Conservation (phyloP, 345 rosid species). For the Lumnitzera littorea region DNA sequence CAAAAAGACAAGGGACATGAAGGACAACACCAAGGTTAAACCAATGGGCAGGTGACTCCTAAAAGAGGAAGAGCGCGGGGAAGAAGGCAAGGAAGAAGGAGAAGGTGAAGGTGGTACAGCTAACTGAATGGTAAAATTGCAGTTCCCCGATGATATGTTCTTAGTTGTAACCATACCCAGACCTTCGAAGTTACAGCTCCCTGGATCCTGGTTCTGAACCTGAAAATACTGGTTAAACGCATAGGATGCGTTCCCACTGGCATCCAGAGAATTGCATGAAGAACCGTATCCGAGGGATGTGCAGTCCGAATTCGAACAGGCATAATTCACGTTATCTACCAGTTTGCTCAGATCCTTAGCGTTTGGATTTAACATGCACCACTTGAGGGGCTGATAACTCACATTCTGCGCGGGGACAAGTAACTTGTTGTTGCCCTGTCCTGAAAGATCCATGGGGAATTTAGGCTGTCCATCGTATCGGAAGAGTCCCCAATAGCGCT, state of each 20-base stretch:
- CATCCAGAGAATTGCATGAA: conserved; percentile 32
- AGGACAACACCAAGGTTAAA: neutral
- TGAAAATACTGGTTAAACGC: conserved; percentile 52
- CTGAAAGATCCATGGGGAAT: conserved; percentile 11
- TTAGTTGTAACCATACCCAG: conserved; percentile 21
- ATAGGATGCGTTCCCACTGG: conserved; percentile 40
- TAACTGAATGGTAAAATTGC: conserved; percentile 13
- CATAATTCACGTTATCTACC: conserved; percentile 3
- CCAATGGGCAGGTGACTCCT: neutral
- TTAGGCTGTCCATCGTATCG: conserved; percentile 20
- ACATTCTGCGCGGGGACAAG: conserved; percentile 13
- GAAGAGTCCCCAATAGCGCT: conserved; percentile 21
- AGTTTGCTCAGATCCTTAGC: conserved; percentile 14
- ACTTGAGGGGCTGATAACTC: conserved; percentile 12
- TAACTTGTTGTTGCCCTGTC: conserved; percentile 10
- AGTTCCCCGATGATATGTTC: conserved; percentile 9
- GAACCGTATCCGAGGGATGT: conserved; percentile 42
- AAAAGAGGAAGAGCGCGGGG: neutral
- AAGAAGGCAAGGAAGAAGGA: no score
- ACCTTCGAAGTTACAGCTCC: conserved; percentile 43
- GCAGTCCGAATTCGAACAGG: conserved; percentile 31
- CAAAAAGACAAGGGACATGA: neutral
- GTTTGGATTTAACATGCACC: conserved; percentile 11
- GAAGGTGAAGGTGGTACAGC: neutral
- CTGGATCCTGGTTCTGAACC: conserved; percentile 32